Percentiles rank a stretch among this genome's conserved stretches.
Conservation (phyloP, 2,329 filamentous ascomycete species). For the Xylaria sp. region DNA sequence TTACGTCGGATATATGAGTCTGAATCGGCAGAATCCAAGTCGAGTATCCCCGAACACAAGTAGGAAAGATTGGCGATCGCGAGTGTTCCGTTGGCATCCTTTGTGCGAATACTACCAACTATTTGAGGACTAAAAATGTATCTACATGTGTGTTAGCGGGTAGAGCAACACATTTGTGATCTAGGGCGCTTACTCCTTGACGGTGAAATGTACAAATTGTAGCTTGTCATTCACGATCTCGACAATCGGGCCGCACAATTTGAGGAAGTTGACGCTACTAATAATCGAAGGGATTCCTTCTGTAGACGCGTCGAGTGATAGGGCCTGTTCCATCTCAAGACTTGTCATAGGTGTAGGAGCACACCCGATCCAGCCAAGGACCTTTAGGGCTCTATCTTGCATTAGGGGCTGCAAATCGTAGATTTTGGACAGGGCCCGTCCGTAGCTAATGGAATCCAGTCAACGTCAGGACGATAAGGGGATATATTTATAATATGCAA, state of each 20-base stretch:
- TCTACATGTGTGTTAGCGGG: neutral
- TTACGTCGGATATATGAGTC: no score
- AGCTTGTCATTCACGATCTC: slow-evolving; percentile 46
- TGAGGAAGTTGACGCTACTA: slow-evolving; percentile 32
- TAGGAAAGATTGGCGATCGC: no score
- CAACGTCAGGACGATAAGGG: no score
- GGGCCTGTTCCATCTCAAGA: slow-evolving; percentile 39
- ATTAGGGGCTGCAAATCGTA: slow-evolving; percentile 21
- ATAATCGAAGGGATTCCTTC: slow-evolving; percentile 17
- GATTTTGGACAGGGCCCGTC: slow-evolving; percentile 10
- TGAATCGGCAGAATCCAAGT: no score
- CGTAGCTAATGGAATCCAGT: neutral
- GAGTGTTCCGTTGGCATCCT: no score
- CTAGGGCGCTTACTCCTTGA: slow-evolving; percentile 43
- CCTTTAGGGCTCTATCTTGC: slow-evolving; percentile 28
- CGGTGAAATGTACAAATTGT: slow-evolving; percentile 52
- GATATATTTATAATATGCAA: neutral
- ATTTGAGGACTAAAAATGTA: neutral
- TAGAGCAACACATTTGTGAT: neutral
- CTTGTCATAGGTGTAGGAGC: slow-evolving; percentile 36
- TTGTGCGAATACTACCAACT: no score
- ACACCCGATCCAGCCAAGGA: slow-evolving; percentile 43
- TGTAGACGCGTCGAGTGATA: slow-evolving; percentile 4
- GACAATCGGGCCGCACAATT: slow-evolving; percentile 49
- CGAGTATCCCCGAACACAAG: no score